Percentiles rank a stretch among this genome's conserved stretches.
Evolutionary conservation across 2,329 filamentous ascomycete species (phyloP).

Genomic region (Polychaeton citri): DNA sequence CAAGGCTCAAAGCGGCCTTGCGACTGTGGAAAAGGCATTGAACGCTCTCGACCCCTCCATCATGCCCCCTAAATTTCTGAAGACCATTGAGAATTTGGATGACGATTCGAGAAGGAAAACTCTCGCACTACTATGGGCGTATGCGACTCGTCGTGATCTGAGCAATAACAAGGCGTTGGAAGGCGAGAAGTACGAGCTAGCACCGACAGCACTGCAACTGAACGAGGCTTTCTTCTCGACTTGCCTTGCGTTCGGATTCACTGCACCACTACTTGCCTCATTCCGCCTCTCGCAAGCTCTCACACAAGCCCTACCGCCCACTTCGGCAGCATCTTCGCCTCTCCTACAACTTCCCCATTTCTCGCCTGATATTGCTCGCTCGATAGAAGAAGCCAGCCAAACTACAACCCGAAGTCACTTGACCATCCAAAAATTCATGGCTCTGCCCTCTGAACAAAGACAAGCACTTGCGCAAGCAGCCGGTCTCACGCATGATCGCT

Average conservation of each 20-base stretch:
- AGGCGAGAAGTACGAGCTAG: constrained; percentile 77
- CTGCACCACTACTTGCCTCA: constrained; percentile 65
- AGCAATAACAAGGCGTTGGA: constrained; percentile 65
- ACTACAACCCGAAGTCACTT: constrained; percentile 52
- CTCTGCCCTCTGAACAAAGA: constrained; percentile 60
- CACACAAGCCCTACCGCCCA: constrained; percentile 77
- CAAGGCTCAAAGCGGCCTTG: constrained; percentile 66
- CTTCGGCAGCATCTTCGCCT: constrained; percentile 45
- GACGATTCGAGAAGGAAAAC: constrained; percentile 71
- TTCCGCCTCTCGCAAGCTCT: constrained; percentile 75
- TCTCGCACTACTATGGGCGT: constrained; percentile 84
- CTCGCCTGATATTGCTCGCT: constrained; percentile 47
- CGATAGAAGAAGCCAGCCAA: constrained; percentile 52
- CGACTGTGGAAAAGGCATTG: constrained; percentile 71
- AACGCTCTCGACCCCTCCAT: constrained; percentile 40
- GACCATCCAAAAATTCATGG: constrained; percentile 80
- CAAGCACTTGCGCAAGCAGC: constrained; percentile 56
- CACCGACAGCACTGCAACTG: constrained; percentile 70
- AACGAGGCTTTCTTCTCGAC: constrained; percentile 82
- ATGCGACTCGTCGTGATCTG: constrained; percentile 77
- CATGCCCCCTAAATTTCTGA: constrained; percentile 59
- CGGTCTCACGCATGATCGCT: constrained; percentile 63
- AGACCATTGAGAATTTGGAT: constrained; percentile 67
- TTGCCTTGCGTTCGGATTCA: constrained; percentile 73
- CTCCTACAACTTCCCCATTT: constrained; percentile 87